Percentiles rank a stretch among this genome's conserved stretches.
phyloP scores from a whole-genome alignment of 495 filamentous ascomycete species.

The Neurospora sp. region DNA sequence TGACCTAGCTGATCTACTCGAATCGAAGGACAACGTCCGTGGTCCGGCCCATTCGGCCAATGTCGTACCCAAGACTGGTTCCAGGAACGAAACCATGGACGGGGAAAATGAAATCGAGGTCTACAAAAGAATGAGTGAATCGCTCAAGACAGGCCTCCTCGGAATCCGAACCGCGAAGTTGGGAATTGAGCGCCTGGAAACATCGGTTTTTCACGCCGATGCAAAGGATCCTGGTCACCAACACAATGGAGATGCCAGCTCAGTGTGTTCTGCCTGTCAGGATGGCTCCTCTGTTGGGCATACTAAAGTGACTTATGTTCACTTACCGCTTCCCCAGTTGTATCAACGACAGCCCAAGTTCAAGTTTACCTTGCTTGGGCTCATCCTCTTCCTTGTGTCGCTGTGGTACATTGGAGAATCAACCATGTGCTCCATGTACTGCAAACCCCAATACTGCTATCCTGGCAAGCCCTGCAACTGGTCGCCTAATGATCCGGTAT shows the following conservation, averaged over 20 bases:
- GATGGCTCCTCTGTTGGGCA: neutral
- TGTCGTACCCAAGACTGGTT: neutral
- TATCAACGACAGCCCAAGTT: conserved; percentile 38
- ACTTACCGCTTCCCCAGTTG: conserved; percentile 49
- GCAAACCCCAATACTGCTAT: conserved; percentile 43
- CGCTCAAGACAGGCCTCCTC: conserved; percentile 46
- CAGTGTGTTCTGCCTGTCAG: conserved; percentile 1
- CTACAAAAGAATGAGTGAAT: conserved; percentile 46
- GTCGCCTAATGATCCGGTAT: conserved; percentile 41
- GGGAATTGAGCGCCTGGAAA: conserved; percentile 57
- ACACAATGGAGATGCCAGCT: conserved; percentile 13
- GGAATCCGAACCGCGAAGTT: conserved; percentile 57
- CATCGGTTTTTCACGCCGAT: conserved; percentile 41
- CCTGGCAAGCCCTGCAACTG: conserved; percentile 34
- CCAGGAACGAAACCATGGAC: conserved; percentile 10
- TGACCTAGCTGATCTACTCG: conserved; percentile 34
- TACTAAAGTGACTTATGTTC: conserved; percentile 19
- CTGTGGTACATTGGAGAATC: conserved; percentile 52
- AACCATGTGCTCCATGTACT: conserved; percentile 51
- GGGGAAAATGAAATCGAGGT: conserved; percentile 42
- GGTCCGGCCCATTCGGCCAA: neutral
- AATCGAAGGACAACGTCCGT: neutral
- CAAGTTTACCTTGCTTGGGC: conserved; percentile 49
- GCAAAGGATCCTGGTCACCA: conserved; percentile 9
- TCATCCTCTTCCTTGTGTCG: conserved; percentile 35